Conservation (phyloP, 768 basidiomycete species). For the Leccinum imitatum region DNA sequence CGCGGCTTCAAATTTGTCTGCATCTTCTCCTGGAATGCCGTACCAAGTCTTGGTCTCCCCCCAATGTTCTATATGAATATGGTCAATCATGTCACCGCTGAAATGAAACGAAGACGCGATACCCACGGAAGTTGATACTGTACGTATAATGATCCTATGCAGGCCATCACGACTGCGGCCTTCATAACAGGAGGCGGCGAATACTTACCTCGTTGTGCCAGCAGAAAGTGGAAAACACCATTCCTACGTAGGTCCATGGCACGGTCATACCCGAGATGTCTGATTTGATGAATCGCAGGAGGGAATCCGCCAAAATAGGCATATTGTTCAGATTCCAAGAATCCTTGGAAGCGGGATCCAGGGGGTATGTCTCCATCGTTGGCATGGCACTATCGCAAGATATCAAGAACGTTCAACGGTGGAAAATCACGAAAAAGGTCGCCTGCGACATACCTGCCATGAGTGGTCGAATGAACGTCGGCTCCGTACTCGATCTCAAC, state of each 20-base stretch:
- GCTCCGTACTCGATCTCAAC: slow-evolving; percentile 99
- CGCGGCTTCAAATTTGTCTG: slow-evolving; percentile 94
- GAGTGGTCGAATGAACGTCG: slow-evolving; percentile 95
- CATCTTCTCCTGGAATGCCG: slow-evolving; percentile 93
- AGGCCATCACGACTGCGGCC: slow-evolving; percentile 23
- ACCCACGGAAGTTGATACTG: slow-evolving; percentile 89
- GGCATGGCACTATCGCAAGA: slow-evolving; percentile 77
- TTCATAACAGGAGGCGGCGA: slow-evolving; percentile 17
- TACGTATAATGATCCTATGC: slow-evolving; percentile 94
- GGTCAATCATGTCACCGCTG: slow-evolving; percentile 27
- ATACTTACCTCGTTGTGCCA: slow-evolving; percentile 94
- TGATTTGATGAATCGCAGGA: slow-evolving; percentile 95
- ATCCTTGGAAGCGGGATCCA: slow-evolving; percentile 83
- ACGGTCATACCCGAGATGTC: slow-evolving; percentile 99
- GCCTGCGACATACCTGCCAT: slow-evolving; percentile 76
- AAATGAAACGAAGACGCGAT: slow-evolving; percentile 17
- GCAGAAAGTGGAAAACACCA: slow-evolving; percentile 98
- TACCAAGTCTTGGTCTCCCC: slow-evolving; percentile 99
- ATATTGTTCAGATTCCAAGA: slow-evolving; percentile 99
- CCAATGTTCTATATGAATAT: slow-evolving; percentile 78
- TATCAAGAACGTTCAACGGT: slow-evolving; percentile 27
- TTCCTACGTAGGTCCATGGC: slow-evolving; percentile 98
- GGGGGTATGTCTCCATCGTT: slow-evolving; percentile 89
- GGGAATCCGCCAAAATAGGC: slow-evolving; percentile 87
- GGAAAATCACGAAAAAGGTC: slow-evolving; percentile 21